Conservation (phyloP, 106 monocot species). For the Agapanthus africanus region DNA sequence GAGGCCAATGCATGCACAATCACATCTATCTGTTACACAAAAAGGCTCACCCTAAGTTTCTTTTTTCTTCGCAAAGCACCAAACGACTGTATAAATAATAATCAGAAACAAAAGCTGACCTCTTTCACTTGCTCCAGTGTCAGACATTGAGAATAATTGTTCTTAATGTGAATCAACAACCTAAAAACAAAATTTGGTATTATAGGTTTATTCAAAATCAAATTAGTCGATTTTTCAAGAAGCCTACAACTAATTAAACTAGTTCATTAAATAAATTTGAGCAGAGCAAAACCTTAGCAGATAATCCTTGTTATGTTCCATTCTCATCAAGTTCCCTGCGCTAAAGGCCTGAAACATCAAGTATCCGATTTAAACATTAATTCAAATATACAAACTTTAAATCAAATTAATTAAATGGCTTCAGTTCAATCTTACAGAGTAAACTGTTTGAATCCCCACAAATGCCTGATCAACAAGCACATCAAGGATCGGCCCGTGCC, state of each 20-base stretch:
- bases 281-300: constrained; percentile 43
- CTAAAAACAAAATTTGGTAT: constrained; percentile 30
- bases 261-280: neutral
- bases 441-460: constrained; percentile 50
- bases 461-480: constrained; percentile 69
- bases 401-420: neutral
- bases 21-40: constrained; percentile 51
- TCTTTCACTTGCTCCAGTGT: constrained; percentile 59
- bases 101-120: constrained; percentile 29
- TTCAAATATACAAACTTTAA: neutral
- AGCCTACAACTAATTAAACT: neutral
- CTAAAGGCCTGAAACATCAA: constrained; percentile 36
- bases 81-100: neutral
- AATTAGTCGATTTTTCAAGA: too few species aligned
- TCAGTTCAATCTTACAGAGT: constrained; percentile 54
- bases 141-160: constrained; percentile 47
- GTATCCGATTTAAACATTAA: constrained; percentile 1
- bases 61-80: neutral
- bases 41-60: constrained; percentile 1
- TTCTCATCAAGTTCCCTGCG: constrained; percentile 28
- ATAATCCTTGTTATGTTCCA: constrained; percentile 49
- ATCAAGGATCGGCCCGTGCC: constrained; percentile 40
- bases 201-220: neutral
- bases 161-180: constrained; percentile 66
- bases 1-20: constrained; percentile 40